Percentiles rank a stretch among this genome's conserved stretches.
These are phyloP conservation scores for Vairimorpha ceranae DNA, from an alignment of 371 early-diverging fungal genomes.

Conservation along the genomic window DNA sequence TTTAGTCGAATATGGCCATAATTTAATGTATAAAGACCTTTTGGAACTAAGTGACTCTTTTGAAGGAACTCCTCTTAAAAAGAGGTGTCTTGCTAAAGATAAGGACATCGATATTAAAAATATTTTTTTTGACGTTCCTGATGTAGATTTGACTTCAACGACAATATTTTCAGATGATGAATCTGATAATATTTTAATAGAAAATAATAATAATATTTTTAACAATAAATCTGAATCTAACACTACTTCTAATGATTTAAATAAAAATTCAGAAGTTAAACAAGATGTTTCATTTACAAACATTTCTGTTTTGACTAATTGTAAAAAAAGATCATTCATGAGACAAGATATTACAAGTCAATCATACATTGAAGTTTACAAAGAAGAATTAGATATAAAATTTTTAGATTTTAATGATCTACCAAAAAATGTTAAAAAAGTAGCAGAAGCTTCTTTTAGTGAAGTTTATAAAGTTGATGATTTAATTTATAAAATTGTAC, in stretches of 20 bases:
- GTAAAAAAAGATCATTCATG: neutral
- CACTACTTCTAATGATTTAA: neutral
- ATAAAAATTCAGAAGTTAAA: neutral
- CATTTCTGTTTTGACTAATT: neutral
- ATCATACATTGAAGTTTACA: neutral
- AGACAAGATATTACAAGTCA: neutral
- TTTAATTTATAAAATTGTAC: slow-evolving; percentile 55
- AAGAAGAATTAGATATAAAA: slow-evolving; percentile 9
- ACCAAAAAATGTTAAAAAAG: slow-evolving; percentile 42
- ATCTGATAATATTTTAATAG: neutral
- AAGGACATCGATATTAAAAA: neutral
- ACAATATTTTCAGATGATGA: neutral
- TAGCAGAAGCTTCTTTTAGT: slow-evolving; percentile 58
- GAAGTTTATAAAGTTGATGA: slow-evolving; percentile 45
- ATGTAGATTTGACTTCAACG: neutral
- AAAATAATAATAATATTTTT: neutral
- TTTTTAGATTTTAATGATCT: neutral
- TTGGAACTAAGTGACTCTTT: neutral
- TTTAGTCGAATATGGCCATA: neutral
- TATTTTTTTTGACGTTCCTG: neutral
- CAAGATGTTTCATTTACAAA: neutral
- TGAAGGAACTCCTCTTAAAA: slow-evolving; percentile 2
- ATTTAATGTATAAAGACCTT: neutral
- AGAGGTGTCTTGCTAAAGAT: neutral
- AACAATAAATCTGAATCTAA: neutral